Evolutionary conservation across 148 eudicot species (phyloP), one percentile per base, ranked within the genome.

Genomic region (Beta vulgaris): DNA sequence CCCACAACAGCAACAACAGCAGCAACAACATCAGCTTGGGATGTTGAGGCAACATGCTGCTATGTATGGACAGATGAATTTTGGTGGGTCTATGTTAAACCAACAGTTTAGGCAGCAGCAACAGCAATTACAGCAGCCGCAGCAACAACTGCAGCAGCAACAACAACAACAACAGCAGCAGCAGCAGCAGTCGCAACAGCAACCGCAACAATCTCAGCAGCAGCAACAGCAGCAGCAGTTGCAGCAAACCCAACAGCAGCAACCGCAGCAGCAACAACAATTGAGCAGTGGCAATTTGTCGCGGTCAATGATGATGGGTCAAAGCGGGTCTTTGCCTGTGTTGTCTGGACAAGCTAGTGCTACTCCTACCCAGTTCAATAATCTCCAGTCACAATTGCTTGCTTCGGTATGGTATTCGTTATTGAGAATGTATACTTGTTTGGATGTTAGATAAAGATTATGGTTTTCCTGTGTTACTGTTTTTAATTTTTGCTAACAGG

Each of bases 341-440:
- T 69, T 90, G 77, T 75, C 91, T 66, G 76, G 84, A 62, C 88
- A 88, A 71, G 81, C 90, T 39, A 85, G 84, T 42, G 88, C 88
- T 39, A 84, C 90, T 16, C 86, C 90, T 31, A 85, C 93, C 8
- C 93, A 90, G 74, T 85, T 85, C 73, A 89, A 86, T 73, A 89
- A 85, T 83, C 63, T 90, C 49, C 91, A 85, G 54, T 79, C 88
- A 0, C 95, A 90, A 72, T 76, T 84, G 74, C 84, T 92, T 67
- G 75, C 84, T 28, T 87, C 96, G 90, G 98, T 90, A 89, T 81
- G 76, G 16, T 46, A 60, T 55, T 39, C 61, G 29, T 73, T 63
- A 16, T 18, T 76, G 36, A 25, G 16, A 26, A 34, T 46, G 31
- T 2, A 15, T 35, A n/a, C 21, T 64, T 11, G 42, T 39, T 64